Percentiles rank a stretch among this genome's conserved stretches.
These are phyloP conservation scores for Singerocomus rubriflavus DNA, from an alignment of 1,284 basidiomycete species.

Conservation along the genomic window DNA sequence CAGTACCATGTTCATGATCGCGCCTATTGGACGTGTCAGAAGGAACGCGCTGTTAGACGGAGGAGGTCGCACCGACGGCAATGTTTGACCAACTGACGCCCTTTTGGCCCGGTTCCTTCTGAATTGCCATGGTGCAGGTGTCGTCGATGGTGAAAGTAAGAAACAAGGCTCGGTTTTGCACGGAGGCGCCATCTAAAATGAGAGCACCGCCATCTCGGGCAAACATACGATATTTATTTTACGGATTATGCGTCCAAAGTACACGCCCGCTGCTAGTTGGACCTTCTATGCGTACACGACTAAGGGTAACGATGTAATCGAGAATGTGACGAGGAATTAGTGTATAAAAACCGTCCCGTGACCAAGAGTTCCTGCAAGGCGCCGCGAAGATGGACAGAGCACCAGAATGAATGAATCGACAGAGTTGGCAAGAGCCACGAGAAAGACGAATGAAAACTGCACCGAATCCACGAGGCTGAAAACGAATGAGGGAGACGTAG, in stretches of 20 bases:
- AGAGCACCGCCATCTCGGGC: constrained; percentile 3
- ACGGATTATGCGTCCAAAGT: constrained; percentile 20
- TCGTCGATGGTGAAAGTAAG: constrained; percentile 19
- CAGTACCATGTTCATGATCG: constrained; percentile 91
- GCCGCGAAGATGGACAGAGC: background rate
- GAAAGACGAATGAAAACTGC: constrained; percentile 23
- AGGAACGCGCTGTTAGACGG: constrained; percentile 8
- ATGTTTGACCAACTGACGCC: constrained; percentile 99
- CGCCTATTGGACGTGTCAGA: constrained; percentile 55
- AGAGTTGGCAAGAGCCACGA: constrained; percentile 20
- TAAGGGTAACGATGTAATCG: constrained; percentile 9
- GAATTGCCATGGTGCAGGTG: constrained; percentile 61
- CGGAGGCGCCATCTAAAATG: constrained; percentile 18
- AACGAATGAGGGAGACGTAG: background rate
- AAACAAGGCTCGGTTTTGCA: constrained; percentile 13
- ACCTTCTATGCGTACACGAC: constrained; percentile 21
- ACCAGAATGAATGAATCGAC: constrained; percentile 16
- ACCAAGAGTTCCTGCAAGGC: background rate
- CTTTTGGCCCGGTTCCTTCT: constrained; percentile 85
- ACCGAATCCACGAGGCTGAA: constrained; percentile 34
- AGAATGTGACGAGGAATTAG: constrained; percentile 29
- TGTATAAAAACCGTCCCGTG: constrained; percentile 22
- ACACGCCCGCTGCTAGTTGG: constrained; percentile 20
- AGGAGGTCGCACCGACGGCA: constrained; percentile 75
- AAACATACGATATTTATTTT: background rate